Percentiles rank a stretch among this genome's conserved stretches.
Conservation (phyloP, 805 yeast genomes). For the Clavispora phyllophila region DNA sequence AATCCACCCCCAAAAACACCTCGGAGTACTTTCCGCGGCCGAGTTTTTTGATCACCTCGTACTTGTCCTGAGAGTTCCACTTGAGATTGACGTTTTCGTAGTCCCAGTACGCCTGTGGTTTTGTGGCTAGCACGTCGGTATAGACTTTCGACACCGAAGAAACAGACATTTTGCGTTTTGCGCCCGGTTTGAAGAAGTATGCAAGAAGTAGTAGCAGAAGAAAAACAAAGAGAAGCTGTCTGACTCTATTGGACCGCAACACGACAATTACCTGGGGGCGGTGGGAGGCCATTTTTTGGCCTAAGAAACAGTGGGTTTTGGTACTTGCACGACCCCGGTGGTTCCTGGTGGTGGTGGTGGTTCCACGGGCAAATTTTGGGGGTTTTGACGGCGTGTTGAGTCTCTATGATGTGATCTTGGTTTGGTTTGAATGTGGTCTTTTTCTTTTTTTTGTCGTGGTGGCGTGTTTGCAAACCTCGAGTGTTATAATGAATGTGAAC, state of each 20-base stretch:
- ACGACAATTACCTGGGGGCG: background rate
- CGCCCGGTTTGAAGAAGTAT: background rate
- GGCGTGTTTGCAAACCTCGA: too few relatives aligned
- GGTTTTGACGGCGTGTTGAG: too few relatives aligned
- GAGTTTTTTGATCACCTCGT: slow-evolving; percentile 77
- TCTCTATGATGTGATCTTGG: too few relatives aligned
- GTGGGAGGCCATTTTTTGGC: background rate
- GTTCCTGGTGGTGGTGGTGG: too few relatives aligned
- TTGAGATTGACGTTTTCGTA: slow-evolving; percentile 59
- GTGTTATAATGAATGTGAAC: too few relatives aligned
- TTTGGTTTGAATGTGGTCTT: too few relatives aligned
- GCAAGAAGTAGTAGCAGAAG: slow-evolving; percentile 1
- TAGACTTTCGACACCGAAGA: slow-evolving; percentile 71
- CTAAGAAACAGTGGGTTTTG: too few relatives aligned
- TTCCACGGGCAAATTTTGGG: too few relatives aligned
- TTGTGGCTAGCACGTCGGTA: slow-evolving; percentile 68
- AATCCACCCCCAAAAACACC: slow-evolving; percentile 80
- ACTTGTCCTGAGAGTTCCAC: slow-evolving; percentile 83
- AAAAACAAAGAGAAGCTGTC: background rate
- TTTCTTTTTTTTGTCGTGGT: too few relatives aligned
- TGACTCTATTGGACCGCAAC: background rate
- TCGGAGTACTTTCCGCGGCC: slow-evolving; percentile 95
- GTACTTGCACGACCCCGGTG: background rate
- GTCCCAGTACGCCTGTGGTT: slow-evolving; percentile 86
- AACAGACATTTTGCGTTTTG: slow-evolving; percentile 14